These are phyloP conservation scores for Ganoderma sinense DNA, from an alignment of 1,284 basidiomycete genomes.

Conservation along the genomic window DNA sequence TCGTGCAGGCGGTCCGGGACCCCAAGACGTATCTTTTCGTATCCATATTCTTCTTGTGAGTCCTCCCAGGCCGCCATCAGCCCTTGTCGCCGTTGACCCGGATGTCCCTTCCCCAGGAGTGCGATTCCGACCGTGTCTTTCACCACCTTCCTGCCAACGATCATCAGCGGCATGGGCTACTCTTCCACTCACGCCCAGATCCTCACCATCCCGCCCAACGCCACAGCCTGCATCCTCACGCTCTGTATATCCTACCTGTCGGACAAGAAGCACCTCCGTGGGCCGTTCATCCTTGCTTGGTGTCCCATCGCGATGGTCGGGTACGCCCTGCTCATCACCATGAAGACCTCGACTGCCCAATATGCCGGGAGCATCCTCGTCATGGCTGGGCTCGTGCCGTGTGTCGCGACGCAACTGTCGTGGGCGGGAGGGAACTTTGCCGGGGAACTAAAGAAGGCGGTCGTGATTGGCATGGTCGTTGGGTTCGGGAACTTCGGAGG, in stretches of 20 bases:
- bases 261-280: conserved; percentile 39
- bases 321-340: conserved; percentile 65
- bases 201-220: conserved; percentile 32
- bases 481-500: conserved; percentile 69
- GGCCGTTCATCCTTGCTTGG: conserved; percentile 63
- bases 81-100: conserved; percentile 29
- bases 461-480: conserved; percentile 71
- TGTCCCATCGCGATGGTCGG: conserved; percentile 63
- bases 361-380: conserved; percentile 69
- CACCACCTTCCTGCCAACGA: conserved; percentile 36
- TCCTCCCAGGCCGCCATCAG: conserved; percentile 37
- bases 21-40: conserved; percentile 52
- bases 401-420: conserved; percentile 64
- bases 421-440: conserved; percentile 76
- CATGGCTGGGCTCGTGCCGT: conserved; percentile 66
- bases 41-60: conserved; percentile 26
- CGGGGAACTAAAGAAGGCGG: conserved; percentile 72
- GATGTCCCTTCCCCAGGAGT: conserved; percentile 52
- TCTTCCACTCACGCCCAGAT: conserved; percentile 36
- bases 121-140: conserved; percentile 25
- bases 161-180: conserved; percentile 41
- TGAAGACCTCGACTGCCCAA: conserved; percentile 54
- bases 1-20: conserved; percentile 34
- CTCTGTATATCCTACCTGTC: conserved; percentile 17
- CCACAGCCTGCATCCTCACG: conserved; percentile 22